phyloP scores from a whole-genome alignment of 2,329 filamentous ascomycete genomes.

The Aureobasidium namibiae region DNA sequence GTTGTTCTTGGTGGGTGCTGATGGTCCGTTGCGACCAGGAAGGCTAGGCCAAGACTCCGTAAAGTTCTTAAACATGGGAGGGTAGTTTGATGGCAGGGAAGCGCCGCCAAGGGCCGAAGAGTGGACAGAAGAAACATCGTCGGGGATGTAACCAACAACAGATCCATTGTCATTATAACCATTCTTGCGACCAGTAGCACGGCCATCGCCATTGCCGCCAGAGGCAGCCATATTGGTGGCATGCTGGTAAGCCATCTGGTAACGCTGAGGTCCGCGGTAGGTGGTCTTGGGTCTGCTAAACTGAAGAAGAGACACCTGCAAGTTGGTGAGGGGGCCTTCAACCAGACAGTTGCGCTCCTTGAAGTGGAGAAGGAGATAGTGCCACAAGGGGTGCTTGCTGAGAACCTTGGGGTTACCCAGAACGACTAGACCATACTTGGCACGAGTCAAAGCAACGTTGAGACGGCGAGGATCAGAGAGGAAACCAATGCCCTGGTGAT shows the following conservation, averaged over 20 bases:
- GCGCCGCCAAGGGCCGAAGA: constrained; percentile 77
- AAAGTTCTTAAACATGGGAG: constrained; percentile 93
- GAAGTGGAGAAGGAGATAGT: constrained; percentile 89
- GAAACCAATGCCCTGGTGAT: constrained; percentile 98
- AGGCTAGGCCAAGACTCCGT: constrained; percentile 83
- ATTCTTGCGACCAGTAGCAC: constrained; percentile 43
- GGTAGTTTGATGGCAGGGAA: constrained; percentile 61
- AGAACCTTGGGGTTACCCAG: constrained; percentile 96
- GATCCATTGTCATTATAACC: constrained; percentile 66
- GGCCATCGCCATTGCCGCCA: constrained; percentile 20
- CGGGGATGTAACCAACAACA: constrained; percentile 89
- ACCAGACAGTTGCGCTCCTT: constrained; percentile 95
- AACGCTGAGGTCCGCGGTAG: constrained; percentile 81
- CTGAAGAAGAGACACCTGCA: constrained; percentile 91
- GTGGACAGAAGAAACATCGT: constrained; percentile 94
- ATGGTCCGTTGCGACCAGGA: constrained; percentile 49
- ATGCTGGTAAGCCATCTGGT: constrained; percentile 70
- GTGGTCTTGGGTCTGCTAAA: constrained; percentile 90
- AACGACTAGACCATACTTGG: constrained; percentile 93
- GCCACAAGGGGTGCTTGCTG: constrained; percentile 96
- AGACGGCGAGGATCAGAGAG: constrained; percentile 93
- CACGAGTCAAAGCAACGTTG: constrained; percentile 92
- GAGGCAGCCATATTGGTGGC: constrained; percentile 51
- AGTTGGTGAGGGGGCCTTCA: constrained; percentile 86
- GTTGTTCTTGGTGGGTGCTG: constrained; percentile 49